phyloP scores from a whole-genome alignment of 768 basidiomycete genomes.

The Lentinula detonsa region DNA sequence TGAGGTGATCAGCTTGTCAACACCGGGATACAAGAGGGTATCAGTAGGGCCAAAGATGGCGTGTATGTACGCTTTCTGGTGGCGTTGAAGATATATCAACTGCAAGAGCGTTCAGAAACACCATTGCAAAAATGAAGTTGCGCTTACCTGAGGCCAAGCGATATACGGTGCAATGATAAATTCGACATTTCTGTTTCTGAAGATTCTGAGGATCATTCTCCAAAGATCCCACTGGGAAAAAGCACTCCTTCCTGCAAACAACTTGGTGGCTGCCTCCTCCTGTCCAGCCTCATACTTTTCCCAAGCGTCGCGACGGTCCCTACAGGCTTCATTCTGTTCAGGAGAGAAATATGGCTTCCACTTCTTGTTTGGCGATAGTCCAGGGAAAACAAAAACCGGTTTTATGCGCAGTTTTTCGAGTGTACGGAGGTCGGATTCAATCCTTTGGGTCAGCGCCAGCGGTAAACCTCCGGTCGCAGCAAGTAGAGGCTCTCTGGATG shows the following conservation, averaged over 20 bases:
- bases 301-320: slow-evolving; percentile 85
- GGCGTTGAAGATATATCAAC: slow-evolving; percentile 93
- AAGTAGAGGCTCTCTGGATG: slow-evolving; percentile 83
- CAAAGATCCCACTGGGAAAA: slow-evolving; percentile 89
- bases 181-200: slow-evolving; percentile 92
- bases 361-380: slow-evolving; percentile 73
- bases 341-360: slow-evolving; percentile 56
- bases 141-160: slow-evolving; percentile 89
- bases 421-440: slow-evolving; percentile 86
- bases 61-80: slow-evolving; percentile 91
- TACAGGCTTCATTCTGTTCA: slow-evolving; percentile 62
- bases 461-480: slow-evolving; percentile 95
- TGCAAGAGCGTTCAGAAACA: slow-evolving; percentile 22
- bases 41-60: slow-evolving; percentile 91
- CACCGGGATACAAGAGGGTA: slow-evolving; percentile 77
- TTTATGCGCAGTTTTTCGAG: slow-evolving; percentile 93
- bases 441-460: slow-evolving; percentile 77
- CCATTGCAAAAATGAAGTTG: slow-evolving; percentile 8
- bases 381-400: slow-evolving; percentile 97
- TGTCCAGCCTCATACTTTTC: slow-evolving; percentile 86
- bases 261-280: slow-evolving; percentile 81
- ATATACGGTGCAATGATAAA: slow-evolving; percentile 95
- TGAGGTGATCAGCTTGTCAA: slow-evolving; percentile 86
- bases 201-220: slow-evolving; percentile 86
- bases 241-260: slow-evolving; percentile 73